phyloP scores from a whole-genome alignment of 106 monocot genomes.

The Cymbidium sinense region DNA sequence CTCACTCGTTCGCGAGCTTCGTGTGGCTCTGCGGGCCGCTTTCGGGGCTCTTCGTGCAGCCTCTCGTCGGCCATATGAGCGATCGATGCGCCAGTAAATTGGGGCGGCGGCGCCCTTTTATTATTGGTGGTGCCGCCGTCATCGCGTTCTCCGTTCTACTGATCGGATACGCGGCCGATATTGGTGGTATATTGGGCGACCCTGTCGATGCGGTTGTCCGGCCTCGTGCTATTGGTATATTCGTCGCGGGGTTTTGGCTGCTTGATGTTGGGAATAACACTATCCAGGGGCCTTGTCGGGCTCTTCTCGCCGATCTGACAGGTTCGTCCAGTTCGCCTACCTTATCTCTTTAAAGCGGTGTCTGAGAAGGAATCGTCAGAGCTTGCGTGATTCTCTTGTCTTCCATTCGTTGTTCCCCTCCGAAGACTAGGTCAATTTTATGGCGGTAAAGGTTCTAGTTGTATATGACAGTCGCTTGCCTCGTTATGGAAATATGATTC shows the following conservation, averaged over 20 bases:
- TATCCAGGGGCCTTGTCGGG: conserved; percentile 54
- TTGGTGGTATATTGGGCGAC: conserved; percentile 47
- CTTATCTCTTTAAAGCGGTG: not conserved
- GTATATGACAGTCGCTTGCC: not conserved
- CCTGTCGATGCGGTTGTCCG: conserved; percentile 9
- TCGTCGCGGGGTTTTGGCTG: conserved; percentile 58
- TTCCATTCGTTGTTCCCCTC: not conserved
- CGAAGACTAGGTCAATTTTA: not conserved
- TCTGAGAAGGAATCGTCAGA: not conserved
- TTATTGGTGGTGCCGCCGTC: conserved; percentile 29
- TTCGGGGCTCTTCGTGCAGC: conserved; percentile 63
- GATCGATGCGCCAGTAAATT: conserved; percentile 29
- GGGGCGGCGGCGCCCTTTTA: conserved; percentile 56
- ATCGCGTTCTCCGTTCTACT: conserved; percentile 41
- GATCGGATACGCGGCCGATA: conserved; percentile 46
- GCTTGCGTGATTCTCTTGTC: not conserved
- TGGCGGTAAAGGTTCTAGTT: not conserved
- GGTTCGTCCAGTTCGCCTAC: conserved; percentile 14
- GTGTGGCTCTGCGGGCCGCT: conserved; percentile 82
- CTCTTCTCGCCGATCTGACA: conserved; percentile 60
- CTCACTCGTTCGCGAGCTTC: conserved; percentile 53
- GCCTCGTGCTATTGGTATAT: conserved; percentile 30
- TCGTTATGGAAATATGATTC: not conserved
- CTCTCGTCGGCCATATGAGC: conserved; percentile 58
- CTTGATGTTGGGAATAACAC: conserved; percentile 68